These are phyloP conservation scores for Acacia confusa DNA, from an alignment of 306 rosid species.

Conservation along the genomic window DNA sequence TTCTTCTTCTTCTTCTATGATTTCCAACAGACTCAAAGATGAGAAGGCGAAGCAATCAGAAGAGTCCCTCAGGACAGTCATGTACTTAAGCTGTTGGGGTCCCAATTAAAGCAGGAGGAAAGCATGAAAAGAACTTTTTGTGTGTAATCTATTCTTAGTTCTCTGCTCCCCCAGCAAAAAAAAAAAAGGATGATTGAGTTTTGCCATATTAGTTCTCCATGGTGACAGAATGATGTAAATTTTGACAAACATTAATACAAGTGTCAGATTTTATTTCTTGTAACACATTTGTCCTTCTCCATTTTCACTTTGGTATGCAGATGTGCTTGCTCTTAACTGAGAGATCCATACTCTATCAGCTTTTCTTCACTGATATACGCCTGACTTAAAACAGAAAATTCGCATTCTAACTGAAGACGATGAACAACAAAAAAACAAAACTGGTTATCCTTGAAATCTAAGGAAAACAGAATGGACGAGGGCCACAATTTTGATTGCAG, in stretches of 20 bases:
- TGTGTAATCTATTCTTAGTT: neutral
- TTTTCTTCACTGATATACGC: neutral
- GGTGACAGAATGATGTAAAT: slow-evolving; percentile 18
- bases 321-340: neutral
- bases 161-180: neutral
- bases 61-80: slow-evolving; percentile 55
- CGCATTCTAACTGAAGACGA: neutral
- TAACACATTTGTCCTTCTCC: neutral
- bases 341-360: neutral
- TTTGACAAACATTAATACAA: neutral
- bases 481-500: neutral
- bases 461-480: neutral
- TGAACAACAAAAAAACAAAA: neutral
- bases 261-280: too few relatives aligned
- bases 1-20: slow-evolving; percentile 41
- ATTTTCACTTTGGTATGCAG: neutral
- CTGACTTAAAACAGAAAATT: neutral
- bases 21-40: slow-evolving; percentile 32
- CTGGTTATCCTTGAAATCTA: neutral
- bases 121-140: neutral
- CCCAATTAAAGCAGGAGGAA: slow-evolving; percentile 24
- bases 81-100: slow-evolving; percentile 65
- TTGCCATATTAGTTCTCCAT: neutral
- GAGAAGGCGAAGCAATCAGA: slow-evolving; percentile 52
- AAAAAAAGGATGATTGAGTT: neutral